A percentile compares a stretch with the other conserved stretches of the same genome.
Conservation (phyloP, 2,329 filamentous ascomycete species). For the Pestalotiopsis sp. region DNA sequence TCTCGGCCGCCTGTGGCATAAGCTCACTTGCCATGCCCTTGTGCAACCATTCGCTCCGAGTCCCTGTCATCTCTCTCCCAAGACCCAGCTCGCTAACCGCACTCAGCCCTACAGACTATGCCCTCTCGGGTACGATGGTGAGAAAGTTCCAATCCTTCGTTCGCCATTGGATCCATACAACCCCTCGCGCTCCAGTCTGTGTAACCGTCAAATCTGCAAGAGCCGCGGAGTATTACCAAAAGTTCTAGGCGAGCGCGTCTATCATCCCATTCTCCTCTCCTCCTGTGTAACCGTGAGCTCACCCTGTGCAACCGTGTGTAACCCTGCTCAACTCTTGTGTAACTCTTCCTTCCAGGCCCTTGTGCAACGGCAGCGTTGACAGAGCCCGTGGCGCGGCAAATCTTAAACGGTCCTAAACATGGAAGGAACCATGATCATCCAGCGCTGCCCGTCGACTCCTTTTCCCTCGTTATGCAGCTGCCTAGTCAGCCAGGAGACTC, state of each 20-base stretch:
- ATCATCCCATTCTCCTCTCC: background rate
- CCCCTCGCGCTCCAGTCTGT: background rate
- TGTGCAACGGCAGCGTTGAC: background rate
- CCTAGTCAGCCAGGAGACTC: background rate
- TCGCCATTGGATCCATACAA: background rate
- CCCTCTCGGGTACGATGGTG: background rate
- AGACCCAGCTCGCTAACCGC: background rate
- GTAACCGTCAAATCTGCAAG: conserved; percentile 4
- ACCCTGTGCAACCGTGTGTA: background rate
- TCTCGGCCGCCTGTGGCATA: background rate
- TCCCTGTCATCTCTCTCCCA: background rate
- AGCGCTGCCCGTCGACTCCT: background rate
- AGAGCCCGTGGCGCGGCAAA: background rate
- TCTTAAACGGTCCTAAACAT: background rate
- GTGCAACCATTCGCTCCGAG: background rate
- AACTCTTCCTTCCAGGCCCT: background rate
- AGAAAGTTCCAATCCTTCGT: conserved; percentile 2
- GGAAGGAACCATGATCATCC: background rate
- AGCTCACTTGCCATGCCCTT: background rate
- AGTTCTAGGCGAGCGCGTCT: conserved; percentile 4
- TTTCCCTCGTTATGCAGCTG: background rate
- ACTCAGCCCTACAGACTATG: background rate
- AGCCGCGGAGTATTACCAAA: conserved; percentile 1
- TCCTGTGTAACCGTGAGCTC: background rate
- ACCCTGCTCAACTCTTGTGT: background rate